phyloP scores from a whole-genome alignment of 805 yeast species.

The Torulaspora quercuum region DNA sequence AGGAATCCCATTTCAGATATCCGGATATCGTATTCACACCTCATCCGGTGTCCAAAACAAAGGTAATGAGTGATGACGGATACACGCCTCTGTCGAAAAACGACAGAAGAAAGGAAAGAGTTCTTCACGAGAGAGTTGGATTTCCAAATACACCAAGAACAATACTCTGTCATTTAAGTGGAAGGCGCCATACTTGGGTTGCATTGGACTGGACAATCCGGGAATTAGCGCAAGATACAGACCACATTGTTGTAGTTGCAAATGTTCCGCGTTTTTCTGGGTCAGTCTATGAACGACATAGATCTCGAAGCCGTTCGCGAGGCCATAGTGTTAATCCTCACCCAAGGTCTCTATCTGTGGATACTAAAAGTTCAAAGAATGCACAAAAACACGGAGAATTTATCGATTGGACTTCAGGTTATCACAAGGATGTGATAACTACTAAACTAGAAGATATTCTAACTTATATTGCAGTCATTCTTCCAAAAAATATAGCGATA shows the following conservation, averaged over 20 bases:
- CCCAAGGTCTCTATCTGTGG: constrained; percentile 18
- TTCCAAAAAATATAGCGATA: constrained; percentile 25
- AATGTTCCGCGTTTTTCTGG: constrained; percentile 29
- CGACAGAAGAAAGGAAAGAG: constrained; percentile 23
- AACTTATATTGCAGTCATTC: constrained; percentile 22
- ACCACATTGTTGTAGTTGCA: constrained; percentile 60
- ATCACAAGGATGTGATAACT: constrained; percentile 25
- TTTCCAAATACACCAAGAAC: constrained; percentile 41
- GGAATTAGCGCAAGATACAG: constrained; percentile 58
- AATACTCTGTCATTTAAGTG: constrained; percentile 62
- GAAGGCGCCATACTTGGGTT: constrained; percentile 78
- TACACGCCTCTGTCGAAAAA: constrained; percentile 27
- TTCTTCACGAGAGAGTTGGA: constrained; percentile 25
- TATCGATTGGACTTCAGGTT: constrained; percentile 35
- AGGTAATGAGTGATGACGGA: constrained; percentile 19
- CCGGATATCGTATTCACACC: constrained; percentile 24
- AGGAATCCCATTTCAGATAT: constrained; percentile 19
- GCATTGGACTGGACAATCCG: constrained; percentile 67
- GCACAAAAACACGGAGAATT: constrained; percentile 14
- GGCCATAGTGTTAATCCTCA: constrained; percentile 3
- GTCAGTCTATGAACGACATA: constrained; percentile 10
- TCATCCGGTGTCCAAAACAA: constrained; percentile 7
- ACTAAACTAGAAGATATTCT: constrained; percentile 25
- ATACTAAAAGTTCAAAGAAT: constrained; percentile 7
- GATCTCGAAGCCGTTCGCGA: constrained; percentile 8